These are phyloP conservation scores for Ilyonectria destructans DNA, from an alignment of 2,329 filamentous ascomycete species.

Conservation along the genomic window DNA sequence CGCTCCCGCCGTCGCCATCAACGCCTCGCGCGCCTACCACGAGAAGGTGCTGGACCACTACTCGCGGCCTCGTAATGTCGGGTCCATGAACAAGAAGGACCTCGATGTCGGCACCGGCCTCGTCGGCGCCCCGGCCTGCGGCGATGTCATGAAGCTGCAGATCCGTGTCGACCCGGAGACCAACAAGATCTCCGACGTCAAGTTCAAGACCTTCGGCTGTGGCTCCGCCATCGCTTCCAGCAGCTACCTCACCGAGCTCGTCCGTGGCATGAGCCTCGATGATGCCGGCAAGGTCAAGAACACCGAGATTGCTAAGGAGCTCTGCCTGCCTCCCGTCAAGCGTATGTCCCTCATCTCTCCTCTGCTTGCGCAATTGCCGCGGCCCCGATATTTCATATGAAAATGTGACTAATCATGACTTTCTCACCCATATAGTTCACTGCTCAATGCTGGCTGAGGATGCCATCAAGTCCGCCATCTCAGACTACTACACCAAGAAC, in stretches of 20 bases:
- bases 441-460: conserved; percentile 95
- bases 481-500: conserved; percentile 93
- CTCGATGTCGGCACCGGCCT: conserved; percentile 90
- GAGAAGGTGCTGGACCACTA: conserved; percentile 70
- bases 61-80: conserved; percentile 70
- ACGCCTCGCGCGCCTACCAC: conserved; percentile 65
- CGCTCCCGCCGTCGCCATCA: conserved; percentile 58
- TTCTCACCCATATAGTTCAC: conserved; percentile 74
- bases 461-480: conserved; percentile 92
- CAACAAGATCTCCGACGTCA: conserved; percentile 93
- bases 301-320: conserved; percentile 97
- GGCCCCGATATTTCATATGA: conserved; percentile 20
- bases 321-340: conserved; percentile 91
- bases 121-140: conserved; percentile 90
- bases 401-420: conserved; percentile 47
- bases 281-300: conserved; percentile 95
- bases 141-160: conserved; percentile 87
- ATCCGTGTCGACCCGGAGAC: conserved; percentile 91
- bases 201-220: conserved; percentile 98
- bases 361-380: conserved; percentile 18
- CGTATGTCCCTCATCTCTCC: conserved; percentile 67
- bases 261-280: conserved; percentile 94
- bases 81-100: conserved; percentile 80
- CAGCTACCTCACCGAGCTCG: conserved; percentile 94
- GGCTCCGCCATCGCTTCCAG: conserved; percentile 95